Conservation (phyloP, 2,329 filamentous ascomycete genomes). For the Acrocalymma vagum region DNA sequence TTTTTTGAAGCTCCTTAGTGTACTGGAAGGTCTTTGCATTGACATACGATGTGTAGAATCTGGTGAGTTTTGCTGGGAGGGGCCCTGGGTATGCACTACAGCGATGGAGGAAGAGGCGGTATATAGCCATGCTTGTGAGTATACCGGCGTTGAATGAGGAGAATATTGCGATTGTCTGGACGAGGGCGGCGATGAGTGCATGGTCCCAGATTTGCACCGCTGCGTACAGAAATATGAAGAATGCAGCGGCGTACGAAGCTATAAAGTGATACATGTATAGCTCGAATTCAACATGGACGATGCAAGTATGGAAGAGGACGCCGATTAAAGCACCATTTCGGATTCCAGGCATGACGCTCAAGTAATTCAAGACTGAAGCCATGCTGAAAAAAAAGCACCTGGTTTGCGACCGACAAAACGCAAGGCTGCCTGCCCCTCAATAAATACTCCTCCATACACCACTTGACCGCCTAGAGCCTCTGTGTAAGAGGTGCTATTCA, state of each 20-base stretch:
- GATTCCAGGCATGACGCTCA: too few relatives aligned
- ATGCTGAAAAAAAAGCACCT: too few relatives aligned
- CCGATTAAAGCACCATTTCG: too few relatives aligned
- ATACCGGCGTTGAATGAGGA: slow-evolving; percentile 10
- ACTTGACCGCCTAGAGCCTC: too few relatives aligned
- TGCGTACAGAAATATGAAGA: slow-evolving; percentile 5
- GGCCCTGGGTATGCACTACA: slow-evolving; percentile 21
- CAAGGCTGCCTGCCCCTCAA: too few relatives aligned
- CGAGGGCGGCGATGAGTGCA: slow-evolving; percentile 5
- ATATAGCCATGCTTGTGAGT: slow-evolving; percentile 20
- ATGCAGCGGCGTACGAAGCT: slow-evolving; percentile 5
- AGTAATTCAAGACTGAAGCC: too few relatives aligned
- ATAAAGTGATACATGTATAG: slow-evolving; percentile 19
- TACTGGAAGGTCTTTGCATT: slow-evolving; percentile 27
- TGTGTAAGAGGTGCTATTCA: too few relatives aligned
- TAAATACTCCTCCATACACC: too few relatives aligned
- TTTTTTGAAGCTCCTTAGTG: slow-evolving; percentile 22
- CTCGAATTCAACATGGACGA: slow-evolving; percentile 18
- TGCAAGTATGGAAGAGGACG: slow-evolving; percentile 13
- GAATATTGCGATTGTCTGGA: slow-evolving; percentile 6
- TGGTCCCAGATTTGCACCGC: background rate
- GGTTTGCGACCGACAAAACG: too few relatives aligned
- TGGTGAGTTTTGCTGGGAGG: slow-evolving; percentile 18
- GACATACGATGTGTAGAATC: slow-evolving; percentile 27
- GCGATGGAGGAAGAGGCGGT: slow-evolving; percentile 24